These are phyloP conservation scores for Oemleria cerasiformis DNA, from an alignment of 306 rosid genomes.

Conservation along the genomic window DNA sequence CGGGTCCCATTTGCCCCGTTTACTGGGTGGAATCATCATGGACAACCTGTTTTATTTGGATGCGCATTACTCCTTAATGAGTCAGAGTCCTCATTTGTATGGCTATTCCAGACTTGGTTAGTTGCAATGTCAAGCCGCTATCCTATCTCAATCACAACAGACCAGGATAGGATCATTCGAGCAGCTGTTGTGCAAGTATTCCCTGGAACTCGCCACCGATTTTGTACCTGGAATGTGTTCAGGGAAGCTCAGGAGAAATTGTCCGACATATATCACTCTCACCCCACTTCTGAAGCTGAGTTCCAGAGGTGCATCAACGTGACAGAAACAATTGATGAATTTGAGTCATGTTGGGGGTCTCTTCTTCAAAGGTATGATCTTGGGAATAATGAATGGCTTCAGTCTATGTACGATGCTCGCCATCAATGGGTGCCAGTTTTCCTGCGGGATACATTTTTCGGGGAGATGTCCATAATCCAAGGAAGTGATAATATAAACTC, in stretches of 20 bases:
- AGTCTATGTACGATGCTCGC: slow-evolving; percentile 22
- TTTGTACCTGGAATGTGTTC: slow-evolving; percentile 38
- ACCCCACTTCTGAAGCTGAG: slow-evolving; percentile 30
- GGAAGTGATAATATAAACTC: slow-evolving; percentile 28
- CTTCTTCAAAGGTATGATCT: slow-evolving; percentile 31
- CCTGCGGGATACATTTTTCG: slow-evolving; percentile 27
- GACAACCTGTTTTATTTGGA: slow-evolving; percentile 43
- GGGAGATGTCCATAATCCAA: slow-evolving; percentile 26
- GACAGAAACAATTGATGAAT: slow-evolving; percentile 33
- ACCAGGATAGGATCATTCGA: slow-evolving; percentile 38
- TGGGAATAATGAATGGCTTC: slow-evolving; percentile 33
- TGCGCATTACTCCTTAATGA: slow-evolving; percentile 42
- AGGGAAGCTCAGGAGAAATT: slow-evolving; percentile 38
- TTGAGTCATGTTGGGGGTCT: slow-evolving; percentile 33
- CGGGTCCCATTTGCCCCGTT: slow-evolving; percentile 46
- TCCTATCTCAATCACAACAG: slow-evolving; percentile 38
- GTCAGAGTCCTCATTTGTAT: slow-evolving; percentile 46
- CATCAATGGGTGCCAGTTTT: slow-evolving; percentile 34
- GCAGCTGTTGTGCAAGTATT: slow-evolving; percentile 32
- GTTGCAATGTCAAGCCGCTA: slow-evolving; percentile 35
- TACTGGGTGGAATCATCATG: slow-evolving; percentile 42
- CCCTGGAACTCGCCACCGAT: slow-evolving; percentile 31
- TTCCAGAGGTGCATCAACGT: slow-evolving; percentile 34
- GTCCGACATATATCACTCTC: slow-evolving; percentile 26
- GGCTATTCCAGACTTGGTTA: slow-evolving; percentile 41